Base-by-base conservation (phyloP, 2,329 filamentous ascomycete genomes). In the Pseudocercospora musae region DNA sequence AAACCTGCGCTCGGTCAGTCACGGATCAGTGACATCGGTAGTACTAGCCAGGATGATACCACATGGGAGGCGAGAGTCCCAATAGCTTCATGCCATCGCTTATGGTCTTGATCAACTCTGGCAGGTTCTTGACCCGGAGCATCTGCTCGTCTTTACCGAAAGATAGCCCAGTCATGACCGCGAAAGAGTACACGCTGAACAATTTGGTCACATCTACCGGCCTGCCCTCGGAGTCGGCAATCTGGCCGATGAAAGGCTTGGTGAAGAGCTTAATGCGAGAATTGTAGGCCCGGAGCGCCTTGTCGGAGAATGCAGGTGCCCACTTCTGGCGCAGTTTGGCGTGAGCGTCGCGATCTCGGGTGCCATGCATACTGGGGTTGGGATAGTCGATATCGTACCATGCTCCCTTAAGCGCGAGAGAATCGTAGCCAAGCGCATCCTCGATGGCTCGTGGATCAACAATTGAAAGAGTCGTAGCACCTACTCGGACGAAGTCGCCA, bases 171-270 rank as follows among this genome's bases (percentile, higher is more conserved):
- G 78, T 76, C 76, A 81, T 80, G 18, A 78, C 72, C 64, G 81
- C 79, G 66, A 78, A 81, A 10, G 69, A 72, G 64, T 75, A 81
- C 50, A 77, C 73, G 21, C 74, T 75, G 61, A 79, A 78, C 68
- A 74, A 79, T 49, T 77, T 72, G 1, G 73, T 69, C 21, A 79
- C 69, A 57, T 79, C 71, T 8, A 82, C 62, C 0, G 73, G 68
- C 59, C 68, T 53, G 57, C 72, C 66, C 8, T 57, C 27, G 7
- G 53, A 57, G 42, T 71, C 70, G 0, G 58, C 53, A 23, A 80
- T 52, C 3, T 72, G 68, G 2, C 66, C 49, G 3, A 77, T 57
- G 6, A 80, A 64, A 61, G 72, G 66, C 23, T 75, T 65, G 15
- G 71, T 75, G 60, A 76, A 75, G 2, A 27, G 60, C n/a, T 68